A percentile compares a stretch with the other conserved stretches of the same genome.
Conservation (phyloP, 108 stramenopile genomes). For the Bacterosira constricta region DNA sequence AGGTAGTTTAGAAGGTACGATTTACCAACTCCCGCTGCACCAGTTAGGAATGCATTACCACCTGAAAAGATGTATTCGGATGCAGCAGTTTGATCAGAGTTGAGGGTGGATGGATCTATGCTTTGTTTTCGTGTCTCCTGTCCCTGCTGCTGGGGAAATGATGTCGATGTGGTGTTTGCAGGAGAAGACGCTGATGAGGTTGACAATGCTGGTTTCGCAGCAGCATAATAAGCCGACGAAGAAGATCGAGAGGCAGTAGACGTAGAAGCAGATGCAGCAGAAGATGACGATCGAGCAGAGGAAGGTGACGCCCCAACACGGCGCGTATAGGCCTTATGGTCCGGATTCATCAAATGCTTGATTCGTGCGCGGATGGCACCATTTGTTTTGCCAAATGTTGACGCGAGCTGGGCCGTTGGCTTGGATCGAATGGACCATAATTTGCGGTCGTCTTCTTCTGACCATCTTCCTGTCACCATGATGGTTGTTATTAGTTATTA, state of each 20-base stretch:
- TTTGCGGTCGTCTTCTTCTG: conserved; percentile 7
- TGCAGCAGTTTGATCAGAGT: conserved; percentile 2
- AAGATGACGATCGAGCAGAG: too few relatives aligned
- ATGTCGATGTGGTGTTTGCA: too few relatives aligned
- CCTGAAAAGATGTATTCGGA: conserved; percentile 11
- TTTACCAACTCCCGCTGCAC: conserved; percentile 55
- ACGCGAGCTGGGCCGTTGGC: conserved; percentile 5
- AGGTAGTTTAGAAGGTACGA: conserved; percentile 21
- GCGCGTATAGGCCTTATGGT: conserved; percentile 10
- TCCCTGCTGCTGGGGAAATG: neutral
- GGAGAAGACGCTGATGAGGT: too few relatives aligned
- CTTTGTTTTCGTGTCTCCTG: too few relatives aligned
- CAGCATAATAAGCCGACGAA: neutral
- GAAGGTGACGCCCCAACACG: neutral
- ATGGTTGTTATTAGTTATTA: too few relatives aligned
- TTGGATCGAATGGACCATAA: conserved; percentile 14
- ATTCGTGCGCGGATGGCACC: conserved; percentile 15
- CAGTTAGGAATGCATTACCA: conserved; percentile 44
- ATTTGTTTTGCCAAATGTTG: neutral
- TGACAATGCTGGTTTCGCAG: neutral
- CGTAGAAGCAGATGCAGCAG: neutral
- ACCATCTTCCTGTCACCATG: conserved; percentile 6
- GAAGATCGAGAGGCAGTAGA: neutral
- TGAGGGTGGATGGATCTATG: conserved; percentile 19
- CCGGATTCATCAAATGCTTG: conserved; percentile 17